Conservation (phyloP, 495 filamentous ascomycete genomes). For the Zalerion maritima region DNA sequence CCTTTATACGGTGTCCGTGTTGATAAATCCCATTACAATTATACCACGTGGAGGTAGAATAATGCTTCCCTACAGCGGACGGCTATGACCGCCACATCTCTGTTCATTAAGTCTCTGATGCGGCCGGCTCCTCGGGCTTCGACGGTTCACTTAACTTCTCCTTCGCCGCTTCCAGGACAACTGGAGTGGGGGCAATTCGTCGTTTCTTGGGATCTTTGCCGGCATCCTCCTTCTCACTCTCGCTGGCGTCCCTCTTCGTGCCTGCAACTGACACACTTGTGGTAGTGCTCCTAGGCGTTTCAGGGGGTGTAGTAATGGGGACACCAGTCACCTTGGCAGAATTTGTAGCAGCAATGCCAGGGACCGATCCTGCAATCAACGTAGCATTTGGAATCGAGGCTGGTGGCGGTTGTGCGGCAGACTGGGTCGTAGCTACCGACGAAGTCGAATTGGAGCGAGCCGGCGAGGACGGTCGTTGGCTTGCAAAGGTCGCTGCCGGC, state of each 20-base stretch:
- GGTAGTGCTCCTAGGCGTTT: constrained; percentile 49
- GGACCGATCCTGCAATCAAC: constrained; percentile 56
- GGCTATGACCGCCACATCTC: no score
- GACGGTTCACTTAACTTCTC: no score
- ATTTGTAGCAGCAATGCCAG: constrained; percentile 55
- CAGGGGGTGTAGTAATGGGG: constrained; percentile 61
- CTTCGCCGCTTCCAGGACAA: no score
- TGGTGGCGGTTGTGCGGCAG: constrained; percentile 13
- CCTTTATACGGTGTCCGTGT: no score
- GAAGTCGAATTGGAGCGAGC: constrained; percentile 74
- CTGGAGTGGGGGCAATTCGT: constrained; percentile 61
- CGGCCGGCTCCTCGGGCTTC: no score
- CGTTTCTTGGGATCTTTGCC: constrained; percentile 48
- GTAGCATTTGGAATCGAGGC: constrained; percentile 58
- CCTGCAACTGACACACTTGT: constrained; percentile 25
- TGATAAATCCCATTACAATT: no score
- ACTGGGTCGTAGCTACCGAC: constrained; percentile 54
- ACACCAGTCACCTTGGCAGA: constrained; percentile 40
- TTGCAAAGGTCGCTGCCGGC: constrained; percentile 28
- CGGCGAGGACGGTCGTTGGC: constrained; percentile 53
- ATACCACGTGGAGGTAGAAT: no score
- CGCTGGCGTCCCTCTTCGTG: constrained; percentile 47
- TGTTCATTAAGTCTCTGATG: no score
- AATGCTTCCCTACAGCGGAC: no score
- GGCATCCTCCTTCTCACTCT: constrained; percentile 31